These are phyloP conservation scores for Talaromyces marneffei DNA, from an alignment of 2,329 filamentous ascomycete genomes.

Conservation along the genomic window DNA sequence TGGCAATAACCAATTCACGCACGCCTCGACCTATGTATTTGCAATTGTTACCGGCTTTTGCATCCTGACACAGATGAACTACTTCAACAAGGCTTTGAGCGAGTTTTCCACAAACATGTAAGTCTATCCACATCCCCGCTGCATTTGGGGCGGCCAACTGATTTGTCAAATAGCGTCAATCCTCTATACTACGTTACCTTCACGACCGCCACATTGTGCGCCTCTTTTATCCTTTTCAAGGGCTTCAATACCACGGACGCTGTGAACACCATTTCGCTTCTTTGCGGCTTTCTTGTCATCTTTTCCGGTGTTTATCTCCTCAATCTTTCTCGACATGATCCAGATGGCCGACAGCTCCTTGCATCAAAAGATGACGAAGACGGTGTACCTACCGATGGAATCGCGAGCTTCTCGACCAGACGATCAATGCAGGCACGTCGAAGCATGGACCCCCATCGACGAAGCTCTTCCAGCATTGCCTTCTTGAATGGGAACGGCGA, in stretches of 20 bases:
- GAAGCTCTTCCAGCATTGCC: conserved; percentile 58
- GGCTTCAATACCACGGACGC: conserved; percentile 93
- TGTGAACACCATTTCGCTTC: conserved; percentile 84
- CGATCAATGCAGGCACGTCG: conserved; percentile 87
- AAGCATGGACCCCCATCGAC: conserved; percentile 55
- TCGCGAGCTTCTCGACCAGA: conserved; percentile 82
- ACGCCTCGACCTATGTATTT: conserved; percentile 96
- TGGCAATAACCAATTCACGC: conserved; percentile 90
- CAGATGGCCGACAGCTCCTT: conserved; percentile 66
- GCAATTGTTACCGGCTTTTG: conserved; percentile 88
- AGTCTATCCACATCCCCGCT: conserved; percentile 30
- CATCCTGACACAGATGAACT: conserved; percentile 99
- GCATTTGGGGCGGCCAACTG: not conserved
- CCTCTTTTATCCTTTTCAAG: conserved; percentile 91
- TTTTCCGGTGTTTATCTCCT: conserved; percentile 94
- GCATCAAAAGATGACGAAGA: conserved; percentile 53
- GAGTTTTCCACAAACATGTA: conserved; percentile 98
- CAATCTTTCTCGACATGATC: conserved; percentile 89
- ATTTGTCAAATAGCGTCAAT: conserved; percentile 62
- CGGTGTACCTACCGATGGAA: conserved; percentile 82
- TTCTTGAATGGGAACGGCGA: conserved; percentile 56
- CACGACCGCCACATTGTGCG: conserved; percentile 86
- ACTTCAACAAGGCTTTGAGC: conserved; percentile 97
- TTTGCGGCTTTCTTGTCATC: conserved; percentile 89
- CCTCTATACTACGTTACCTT: conserved; percentile 97